A percentile compares a stretch with the other conserved stretches of the same genome.
Conservation (phyloP, 768 basidiomycete species). For the Boletales sp. region DNA sequence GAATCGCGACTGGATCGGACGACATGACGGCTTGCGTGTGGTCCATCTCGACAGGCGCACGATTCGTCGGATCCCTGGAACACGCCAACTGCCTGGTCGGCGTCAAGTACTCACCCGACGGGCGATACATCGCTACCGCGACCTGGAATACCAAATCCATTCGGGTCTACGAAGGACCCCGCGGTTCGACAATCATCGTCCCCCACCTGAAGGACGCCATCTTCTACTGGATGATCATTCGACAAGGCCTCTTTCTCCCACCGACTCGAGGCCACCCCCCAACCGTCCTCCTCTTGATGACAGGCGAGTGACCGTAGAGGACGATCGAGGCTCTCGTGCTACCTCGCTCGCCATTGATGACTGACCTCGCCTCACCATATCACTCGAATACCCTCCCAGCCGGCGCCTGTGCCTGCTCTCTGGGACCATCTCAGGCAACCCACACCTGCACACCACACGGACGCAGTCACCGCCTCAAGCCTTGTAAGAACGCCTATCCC, state of each 20-base stretch:
- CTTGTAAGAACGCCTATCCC: conserved; percentile 41
- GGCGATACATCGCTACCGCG: conserved; percentile 6
- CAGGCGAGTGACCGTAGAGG: conserved; percentile 16
- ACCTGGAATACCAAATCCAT: not conserved
- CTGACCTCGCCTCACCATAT: conserved; percentile 17
- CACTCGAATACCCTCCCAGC: conserved; percentile 39
- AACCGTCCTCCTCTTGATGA: conserved; percentile 19
- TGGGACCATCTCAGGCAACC: conserved; percentile 36
- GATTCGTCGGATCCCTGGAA: too few species aligned
- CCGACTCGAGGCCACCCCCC: too few species aligned
- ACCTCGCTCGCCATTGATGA: conserved; percentile 22
- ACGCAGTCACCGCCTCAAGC: conserved; percentile 29
- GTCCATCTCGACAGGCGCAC: not conserved
- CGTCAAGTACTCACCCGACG: conserved; percentile 13
- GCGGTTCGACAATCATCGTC: too few species aligned
- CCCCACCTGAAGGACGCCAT: too few species aligned
- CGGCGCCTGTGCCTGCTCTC: conserved; percentile 29
- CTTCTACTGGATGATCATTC: too few species aligned
- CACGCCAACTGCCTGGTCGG: not conserved
- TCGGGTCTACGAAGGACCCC: conserved; percentile 7
- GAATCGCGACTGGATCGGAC: conserved; percentile 1
- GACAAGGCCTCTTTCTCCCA: too few species aligned
- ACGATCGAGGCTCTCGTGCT: conserved; percentile 25
- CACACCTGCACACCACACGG: conserved; percentile 13
- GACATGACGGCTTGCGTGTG: not conserved